Conservation (phyloP, 371 early-diverging fungal species). For the Funneliformis caledonium region DNA sequence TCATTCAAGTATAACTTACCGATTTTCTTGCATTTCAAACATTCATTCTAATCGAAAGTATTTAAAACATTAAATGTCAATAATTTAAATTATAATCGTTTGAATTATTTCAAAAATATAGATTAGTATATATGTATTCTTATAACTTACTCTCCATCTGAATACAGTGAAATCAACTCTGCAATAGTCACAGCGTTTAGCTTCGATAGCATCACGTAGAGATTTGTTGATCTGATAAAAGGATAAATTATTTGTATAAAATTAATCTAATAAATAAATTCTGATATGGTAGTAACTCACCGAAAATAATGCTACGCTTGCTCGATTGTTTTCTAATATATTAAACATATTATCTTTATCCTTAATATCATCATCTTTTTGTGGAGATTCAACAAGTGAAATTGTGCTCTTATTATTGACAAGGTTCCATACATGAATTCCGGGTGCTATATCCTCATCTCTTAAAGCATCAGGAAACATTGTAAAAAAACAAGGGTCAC, state of each 20-base stretch:
- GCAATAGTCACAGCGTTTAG: constrained; percentile 41
- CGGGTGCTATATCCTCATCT: constrained; percentile 36
- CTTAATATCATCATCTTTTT: too few relatives aligned
- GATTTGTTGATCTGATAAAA: not conserved
- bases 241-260: too few relatives aligned
- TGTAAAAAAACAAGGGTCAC: constrained; percentile 43
- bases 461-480: constrained; percentile 40
- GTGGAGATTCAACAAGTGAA: not conserved
- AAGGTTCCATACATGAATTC: constrained; percentile 37
- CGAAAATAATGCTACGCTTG: not conserved
- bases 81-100: not conserved
- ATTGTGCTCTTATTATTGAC: not conserved
- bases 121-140: not conserved
- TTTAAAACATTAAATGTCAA: not conserved
- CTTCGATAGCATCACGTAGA: constrained; percentile 15
- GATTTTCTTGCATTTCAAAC: constrained; percentile 37
- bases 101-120: too few relatives aligned
- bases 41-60: constrained; percentile 22
- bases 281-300: not conserved
- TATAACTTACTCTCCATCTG: constrained; percentile 42
- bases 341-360: too few relatives aligned
- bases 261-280: constrained; percentile 5
- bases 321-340: too few relatives aligned
- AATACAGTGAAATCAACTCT: constrained; percentile 42
- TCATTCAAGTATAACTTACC: not conserved